phyloP scores from a whole-genome alignment of 768 basidiomycete genomes.

The Tricholoma bakamatsutake region DNA sequence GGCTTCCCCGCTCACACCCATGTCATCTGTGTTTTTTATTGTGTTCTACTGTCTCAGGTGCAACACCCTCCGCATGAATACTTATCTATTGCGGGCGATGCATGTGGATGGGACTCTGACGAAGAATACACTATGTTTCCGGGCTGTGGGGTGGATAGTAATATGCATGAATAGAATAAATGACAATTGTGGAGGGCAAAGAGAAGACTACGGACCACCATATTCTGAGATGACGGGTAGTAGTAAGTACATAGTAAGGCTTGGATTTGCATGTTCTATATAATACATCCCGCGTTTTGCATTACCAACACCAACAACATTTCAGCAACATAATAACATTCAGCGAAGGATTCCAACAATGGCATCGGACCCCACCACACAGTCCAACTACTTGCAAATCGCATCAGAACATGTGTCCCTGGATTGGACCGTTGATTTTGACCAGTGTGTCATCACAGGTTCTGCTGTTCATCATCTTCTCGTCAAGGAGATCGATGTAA shows the following conservation, averaged over 20 bases:
- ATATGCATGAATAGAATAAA: not conserved
- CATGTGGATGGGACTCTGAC: not conserved
- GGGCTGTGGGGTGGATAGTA: slow-evolving; percentile 4
- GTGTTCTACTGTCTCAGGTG: slow-evolving; percentile 1
- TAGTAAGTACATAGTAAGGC: too few species aligned
- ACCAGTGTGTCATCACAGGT: slow-evolving; percentile 46
- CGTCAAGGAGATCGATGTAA: slow-evolving; percentile 45
- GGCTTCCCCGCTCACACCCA: not conserved
- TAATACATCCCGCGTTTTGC: too few species aligned
- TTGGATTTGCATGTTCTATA: too few species aligned
- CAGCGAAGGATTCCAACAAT: slow-evolving; percentile 3
- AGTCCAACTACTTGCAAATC: slow-evolving; percentile 74
- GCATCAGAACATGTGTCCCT: slow-evolving; percentile 62
- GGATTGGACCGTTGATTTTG: slow-evolving; percentile 78
- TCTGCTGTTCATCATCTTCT: slow-evolving; percentile 56
- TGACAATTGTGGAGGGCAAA: not conserved
- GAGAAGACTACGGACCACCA: not conserved
- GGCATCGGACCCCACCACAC: slow-evolving; percentile 58
- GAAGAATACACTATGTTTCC: slow-evolving; percentile 3
- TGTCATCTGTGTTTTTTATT: slow-evolving; percentile 9
- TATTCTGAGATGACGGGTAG: too few species aligned
- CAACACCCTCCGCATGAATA: slow-evolving; percentile 1
- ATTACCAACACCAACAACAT: too few species aligned
- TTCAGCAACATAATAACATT: too few species aligned
- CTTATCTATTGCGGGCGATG: not conserved